phyloP scores from a whole-genome alignment of 352 stramenopile species.

The Phytophthora pluvialis region DNA sequence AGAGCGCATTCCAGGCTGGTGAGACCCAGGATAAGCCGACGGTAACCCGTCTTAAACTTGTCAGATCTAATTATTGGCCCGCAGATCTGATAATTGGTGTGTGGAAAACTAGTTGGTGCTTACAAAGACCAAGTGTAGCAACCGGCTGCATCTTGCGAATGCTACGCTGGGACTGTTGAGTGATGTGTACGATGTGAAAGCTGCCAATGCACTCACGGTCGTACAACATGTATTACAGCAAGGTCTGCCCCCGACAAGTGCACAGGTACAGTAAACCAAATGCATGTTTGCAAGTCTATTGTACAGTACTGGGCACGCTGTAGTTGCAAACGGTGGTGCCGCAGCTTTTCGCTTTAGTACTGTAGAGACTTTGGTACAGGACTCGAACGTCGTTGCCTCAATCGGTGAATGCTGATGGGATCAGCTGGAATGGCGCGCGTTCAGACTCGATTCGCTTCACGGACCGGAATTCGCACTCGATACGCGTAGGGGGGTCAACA shows the following conservation, averaged over 20 bases:
- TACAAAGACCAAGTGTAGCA: conserved; percentile 7
- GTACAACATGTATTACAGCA: neutral
- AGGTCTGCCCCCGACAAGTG: conserved; percentile 5
- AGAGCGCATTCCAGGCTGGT: conserved; percentile 24
- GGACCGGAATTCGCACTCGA: neutral
- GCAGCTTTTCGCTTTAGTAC: neutral
- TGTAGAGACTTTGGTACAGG: neutral
- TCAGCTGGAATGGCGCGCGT: conserved; percentile 1
- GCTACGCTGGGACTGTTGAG: conserved; percentile 12
- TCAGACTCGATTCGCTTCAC: neutral
- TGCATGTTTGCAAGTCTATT: no score
- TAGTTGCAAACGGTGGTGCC: neutral
- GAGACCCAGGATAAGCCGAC: conserved; percentile 2
- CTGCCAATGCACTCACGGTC: conserved; percentile 1
- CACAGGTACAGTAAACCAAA: no score
- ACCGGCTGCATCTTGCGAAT: conserved; percentile 23
- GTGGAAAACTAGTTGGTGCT: conserved; percentile 7
- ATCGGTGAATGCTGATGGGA: conserved; percentile 4
- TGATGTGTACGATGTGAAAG: conserved; percentile 10
- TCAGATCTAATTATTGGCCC: neutral
- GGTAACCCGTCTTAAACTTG: neutral
- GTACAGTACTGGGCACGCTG: no score
- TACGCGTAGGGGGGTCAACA: no score
- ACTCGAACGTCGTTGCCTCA: neutral
- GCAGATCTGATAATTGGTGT: conserved; percentile 9